phyloP scores from a whole-genome alignment of 1,139 yeast genomes.

The Sugiyamaella paludigena region DNA sequence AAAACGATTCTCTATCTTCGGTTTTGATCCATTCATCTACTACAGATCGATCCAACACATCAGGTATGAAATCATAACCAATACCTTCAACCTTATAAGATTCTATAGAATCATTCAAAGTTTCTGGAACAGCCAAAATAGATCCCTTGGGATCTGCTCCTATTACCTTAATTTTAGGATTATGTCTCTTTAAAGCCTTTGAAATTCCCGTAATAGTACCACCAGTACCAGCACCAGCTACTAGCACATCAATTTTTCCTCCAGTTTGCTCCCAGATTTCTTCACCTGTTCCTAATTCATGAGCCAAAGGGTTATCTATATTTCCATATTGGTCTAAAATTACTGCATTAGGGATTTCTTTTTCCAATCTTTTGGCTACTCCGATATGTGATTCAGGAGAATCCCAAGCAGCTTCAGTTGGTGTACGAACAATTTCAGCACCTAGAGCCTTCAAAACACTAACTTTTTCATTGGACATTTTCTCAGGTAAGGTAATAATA shows the following conservation, averaged over 20 bases:
- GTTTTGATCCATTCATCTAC: constrained; percentile 87
- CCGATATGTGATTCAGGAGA: constrained; percentile 91
- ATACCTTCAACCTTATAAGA: constrained; percentile 87
- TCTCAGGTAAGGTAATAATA: constrained; percentile 85
- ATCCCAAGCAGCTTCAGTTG: constrained; percentile 93
- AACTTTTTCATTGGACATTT: constrained; percentile 90
- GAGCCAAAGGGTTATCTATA: constrained; percentile 78
- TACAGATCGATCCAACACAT: constrained; percentile 63
- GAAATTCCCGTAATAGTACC: constrained; percentile 82
- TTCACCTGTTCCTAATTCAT: constrained; percentile 78
- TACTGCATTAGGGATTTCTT: constrained; percentile 82
- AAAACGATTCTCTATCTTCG: constrained; percentile 77
- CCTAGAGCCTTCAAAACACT: constrained; percentile 86
- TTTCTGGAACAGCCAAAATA: constrained; percentile 75
- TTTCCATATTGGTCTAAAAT: constrained; percentile 83
- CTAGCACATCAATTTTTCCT: constrained; percentile 69
- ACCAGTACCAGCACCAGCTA: constrained; percentile 93
- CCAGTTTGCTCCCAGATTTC: constrained; percentile 83
- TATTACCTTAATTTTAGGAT: constrained; percentile 58
- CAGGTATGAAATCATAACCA: constrained; percentile 87
- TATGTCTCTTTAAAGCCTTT: constrained; percentile 69
- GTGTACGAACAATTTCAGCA: constrained; percentile 88
- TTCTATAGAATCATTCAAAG: constrained; percentile 58
- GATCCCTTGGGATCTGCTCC: constrained; percentile 92
- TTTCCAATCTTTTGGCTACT: constrained; percentile 76